Conservation (phyloP, 2,329 filamentous ascomycete genomes). For the Beauveria medogensis region DNA sequence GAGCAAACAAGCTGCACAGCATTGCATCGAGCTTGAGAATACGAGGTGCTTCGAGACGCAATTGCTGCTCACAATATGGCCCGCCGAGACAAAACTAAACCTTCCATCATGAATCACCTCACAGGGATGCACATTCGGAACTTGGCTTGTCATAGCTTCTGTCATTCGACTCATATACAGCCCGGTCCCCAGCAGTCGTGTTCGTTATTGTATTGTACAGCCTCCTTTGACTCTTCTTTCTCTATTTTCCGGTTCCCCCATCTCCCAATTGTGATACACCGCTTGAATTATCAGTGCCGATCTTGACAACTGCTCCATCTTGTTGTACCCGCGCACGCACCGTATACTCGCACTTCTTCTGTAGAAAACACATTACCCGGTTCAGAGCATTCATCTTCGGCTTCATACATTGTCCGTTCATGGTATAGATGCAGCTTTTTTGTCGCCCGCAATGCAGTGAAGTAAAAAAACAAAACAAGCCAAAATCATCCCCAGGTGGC, state of each 20-base stretch:
- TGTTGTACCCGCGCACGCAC: neutral
- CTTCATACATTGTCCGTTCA: conserved; percentile 11
- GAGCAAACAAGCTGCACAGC: too few relatives aligned
- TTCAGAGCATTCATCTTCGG: neutral
- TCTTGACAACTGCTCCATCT: neutral
- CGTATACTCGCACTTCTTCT: conserved; percentile 2
- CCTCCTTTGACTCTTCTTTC: neutral
- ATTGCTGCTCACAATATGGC: neutral
- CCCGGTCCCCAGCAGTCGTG: neutral
- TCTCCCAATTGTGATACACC: conserved; percentile 9
- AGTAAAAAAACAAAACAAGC: conserved; percentile 9
- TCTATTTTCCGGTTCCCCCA: neutral
- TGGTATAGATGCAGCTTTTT: conserved; percentile 13
- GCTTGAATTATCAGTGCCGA: conserved; percentile 8
- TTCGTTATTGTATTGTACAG: conserved; percentile 9
- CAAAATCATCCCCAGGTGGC: conserved; percentile 6
- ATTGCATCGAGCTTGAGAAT: too few relatives aligned
- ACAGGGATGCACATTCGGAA: neutral
- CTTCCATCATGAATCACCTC: neutral
- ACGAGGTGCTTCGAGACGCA: too few relatives aligned
- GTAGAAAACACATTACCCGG: conserved; percentile 11
- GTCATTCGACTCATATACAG: neutral
- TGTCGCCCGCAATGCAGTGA: conserved; percentile 12
- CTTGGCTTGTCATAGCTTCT: neutral
- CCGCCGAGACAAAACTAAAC: too few relatives aligned